Conservation (phyloP, 2,329 filamentous ascomycete species). For the Aspergillus awamori region DNA sequence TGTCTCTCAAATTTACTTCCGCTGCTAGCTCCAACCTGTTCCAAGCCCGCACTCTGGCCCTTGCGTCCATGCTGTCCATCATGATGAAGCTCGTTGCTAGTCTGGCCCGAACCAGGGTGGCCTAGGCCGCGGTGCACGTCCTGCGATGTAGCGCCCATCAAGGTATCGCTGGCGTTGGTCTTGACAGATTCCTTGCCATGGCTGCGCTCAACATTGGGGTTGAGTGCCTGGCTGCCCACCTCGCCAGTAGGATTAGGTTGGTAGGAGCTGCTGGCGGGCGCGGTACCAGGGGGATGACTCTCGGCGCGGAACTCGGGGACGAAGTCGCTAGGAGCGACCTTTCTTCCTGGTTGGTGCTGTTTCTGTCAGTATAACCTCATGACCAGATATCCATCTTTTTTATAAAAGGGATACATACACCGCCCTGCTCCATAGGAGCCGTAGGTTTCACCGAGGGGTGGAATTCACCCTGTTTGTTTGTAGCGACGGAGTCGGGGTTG, state of each 20-base stretch:
- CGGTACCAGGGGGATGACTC: conserved; percentile 63
- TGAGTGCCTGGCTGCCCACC: conserved; percentile 45
- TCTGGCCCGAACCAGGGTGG: conserved; percentile 55
- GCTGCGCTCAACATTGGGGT: conserved; percentile 41
- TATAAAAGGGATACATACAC: conserved; percentile 6
- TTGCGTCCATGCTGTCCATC: conserved; percentile 49
- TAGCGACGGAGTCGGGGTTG: conserved; percentile 6
- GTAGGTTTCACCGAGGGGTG: neutral
- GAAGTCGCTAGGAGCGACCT: conserved; percentile 57
- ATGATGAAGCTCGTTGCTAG: conserved; percentile 51
- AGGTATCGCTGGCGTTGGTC: conserved; percentile 50
- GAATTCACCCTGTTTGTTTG: conserved; percentile 7
- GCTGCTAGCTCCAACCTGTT: conserved; percentile 46
- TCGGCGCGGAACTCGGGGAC: conserved; percentile 68
- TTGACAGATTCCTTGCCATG: conserved; percentile 47
- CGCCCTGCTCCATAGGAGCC: conserved; percentile 2
- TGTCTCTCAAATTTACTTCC: conserved; percentile 27
- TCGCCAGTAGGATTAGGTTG: conserved; percentile 44
- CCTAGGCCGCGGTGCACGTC: conserved; percentile 59
- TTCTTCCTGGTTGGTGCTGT: conserved; percentile 66
- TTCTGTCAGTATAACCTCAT: conserved; percentile 14
- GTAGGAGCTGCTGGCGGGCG: conserved; percentile 58
- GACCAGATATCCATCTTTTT: too few species aligned
- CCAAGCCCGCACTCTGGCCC: conserved; percentile 46
- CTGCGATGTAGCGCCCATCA: conserved; percentile 56